A percentile compares a stretch with the other conserved stretches of the same genome.
phyloP scores from a whole-genome alignment of 2,329 filamentous ascomycete genomes.

The Penicillium brasilianum region DNA sequence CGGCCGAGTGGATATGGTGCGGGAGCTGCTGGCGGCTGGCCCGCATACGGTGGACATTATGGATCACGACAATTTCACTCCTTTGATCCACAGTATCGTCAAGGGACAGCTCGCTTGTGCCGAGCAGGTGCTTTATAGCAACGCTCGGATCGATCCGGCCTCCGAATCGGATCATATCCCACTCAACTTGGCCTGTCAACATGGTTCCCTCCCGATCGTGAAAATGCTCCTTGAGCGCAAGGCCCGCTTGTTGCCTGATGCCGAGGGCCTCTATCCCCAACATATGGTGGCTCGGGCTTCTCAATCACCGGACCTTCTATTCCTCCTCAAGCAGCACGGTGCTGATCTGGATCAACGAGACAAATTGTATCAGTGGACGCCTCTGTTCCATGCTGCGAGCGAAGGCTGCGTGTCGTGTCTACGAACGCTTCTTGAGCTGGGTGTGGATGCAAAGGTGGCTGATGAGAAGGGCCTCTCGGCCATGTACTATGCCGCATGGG shows the following conservation, averaged over 20 bases:
- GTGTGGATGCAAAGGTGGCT: constrained; percentile 76
- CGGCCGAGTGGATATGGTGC: constrained; percentile 82
- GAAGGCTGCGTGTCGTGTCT: constrained; percentile 93
- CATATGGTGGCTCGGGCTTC: constrained; percentile 92
- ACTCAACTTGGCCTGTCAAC: constrained; percentile 91
- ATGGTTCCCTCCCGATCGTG: constrained; percentile 83
- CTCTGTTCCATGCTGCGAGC: constrained; percentile 92
- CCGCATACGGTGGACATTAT: constrained; percentile 80
- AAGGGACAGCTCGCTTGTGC: constrained; percentile 83
- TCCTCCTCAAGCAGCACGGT: constrained; percentile 81
- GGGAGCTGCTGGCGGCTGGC: constrained; percentile 71
- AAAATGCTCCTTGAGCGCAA: constrained; percentile 80
- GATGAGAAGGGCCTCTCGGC: constrained; percentile 94
- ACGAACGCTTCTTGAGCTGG: constrained; percentile 76
- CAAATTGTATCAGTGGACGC: constrained; percentile 97
- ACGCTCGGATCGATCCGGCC: constrained; percentile 82
- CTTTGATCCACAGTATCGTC: constrained; percentile 92
- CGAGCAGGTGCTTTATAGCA: constrained; percentile 73
- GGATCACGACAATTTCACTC: constrained; percentile 97
- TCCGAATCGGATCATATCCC: constrained; percentile 92
- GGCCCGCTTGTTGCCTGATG: constrained; percentile 86
- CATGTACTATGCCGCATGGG: constrained; percentile 99
- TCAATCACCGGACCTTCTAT: constrained; percentile 76
- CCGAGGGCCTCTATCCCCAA: constrained; percentile 95
- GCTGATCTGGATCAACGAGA: constrained; percentile 91